Evolutionary conservation across 805 yeast species (phyloP), one percentile per base, ranked within the genome.

Genomic region (Candida maesae): DNA sequence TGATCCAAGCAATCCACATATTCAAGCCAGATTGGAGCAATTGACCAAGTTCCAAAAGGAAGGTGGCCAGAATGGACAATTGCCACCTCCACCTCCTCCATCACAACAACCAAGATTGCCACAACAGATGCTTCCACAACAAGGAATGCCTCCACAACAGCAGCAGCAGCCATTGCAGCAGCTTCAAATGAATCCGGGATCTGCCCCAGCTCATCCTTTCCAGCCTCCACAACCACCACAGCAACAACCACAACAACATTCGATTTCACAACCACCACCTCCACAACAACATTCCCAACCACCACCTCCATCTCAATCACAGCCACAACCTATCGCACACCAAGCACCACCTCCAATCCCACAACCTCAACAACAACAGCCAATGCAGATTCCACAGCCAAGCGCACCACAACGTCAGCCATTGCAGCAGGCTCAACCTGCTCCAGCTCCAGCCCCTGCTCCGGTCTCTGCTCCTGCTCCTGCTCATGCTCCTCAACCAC

Each of bases 1-100:
- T 52, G 98, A 93, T 59, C 97, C 98, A 31, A 84, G 79, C 49
- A 91, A 93, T 60, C 87, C 93, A 37, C 97, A 90, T 63, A 93
- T 93, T 57, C 89, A 88, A 67, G 90, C 91, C 35, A 78, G 99
- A 53, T 74, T 93, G 53, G 93, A 89, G 50, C 95, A 89, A 53
- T 71, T 93, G 58, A 78, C 81, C 40, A 78, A 79, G 58, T 78
- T 78, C 62, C 82, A 80, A 64, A 78, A 79, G 52, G 83, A 79
- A 50, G 84, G 85, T 39, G 79, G 80, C 46, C 76, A 78, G 41
- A 70, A 47, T 60, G 68, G 51, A 35, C 53, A 64, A 42, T 74
- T 79, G 17, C 78, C 79, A 4, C 79, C 78, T 36, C 84, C 84
- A 10, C 84, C 84, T n/a, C 83, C 88, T 53, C 68, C 74, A 50